Base-by-base conservation (phyloP, 2,329 filamentous ascomycete genomes). In the Trichophyton simii region DNA sequence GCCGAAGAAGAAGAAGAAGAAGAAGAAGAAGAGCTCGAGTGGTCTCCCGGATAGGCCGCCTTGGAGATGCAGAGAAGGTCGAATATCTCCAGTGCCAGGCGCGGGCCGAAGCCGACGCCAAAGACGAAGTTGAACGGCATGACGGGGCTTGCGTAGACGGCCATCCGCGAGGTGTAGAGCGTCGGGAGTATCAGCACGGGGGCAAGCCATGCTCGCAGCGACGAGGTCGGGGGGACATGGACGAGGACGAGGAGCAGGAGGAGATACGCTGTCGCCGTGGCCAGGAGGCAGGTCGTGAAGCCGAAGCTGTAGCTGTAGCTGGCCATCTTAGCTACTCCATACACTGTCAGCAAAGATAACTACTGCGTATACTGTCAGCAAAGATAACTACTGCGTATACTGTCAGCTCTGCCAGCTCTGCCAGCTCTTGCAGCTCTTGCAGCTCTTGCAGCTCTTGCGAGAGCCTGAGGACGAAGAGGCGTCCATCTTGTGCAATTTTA, bases 61-160 rank as follows among this genome's bases (percentile, higher is more conserved):
- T 57, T 59, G 3, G 61, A 62, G n/a, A 62, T 44, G 48, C 61
- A 62, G 22, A 60, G 44, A 36, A 60, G 58, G 28, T 62, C 58
- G 11, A 62, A 60, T n/a, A 62, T 59, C 48, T 62, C 61, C 22
- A 62, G 28, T 4, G 38, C 61, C 31, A 62, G 22, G 8, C 52
- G 3, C 9, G 57, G 7, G 13, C 61, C 57, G 13, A 46, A 62
- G 18, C 42, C 36, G 13, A 62, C 13, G 3, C 46, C 61, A 9
- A 62, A 7, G 61, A 57, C 54, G 22, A 55, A 28, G 18, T 62
- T 62, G 20, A 52, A 54, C 31, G 50, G 31, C 25, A 22, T 31
- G 1, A 60, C 38, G 38, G 15, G 7, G n/a, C 46, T 62, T 2
- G 61, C 57, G 18, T 62, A n/a, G n/a, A 60, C 15, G 25, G 61